phyloP scores from a whole-genome alignment of 1,284 basidiomycete genomes.

The Earliella scabrosa region DNA sequence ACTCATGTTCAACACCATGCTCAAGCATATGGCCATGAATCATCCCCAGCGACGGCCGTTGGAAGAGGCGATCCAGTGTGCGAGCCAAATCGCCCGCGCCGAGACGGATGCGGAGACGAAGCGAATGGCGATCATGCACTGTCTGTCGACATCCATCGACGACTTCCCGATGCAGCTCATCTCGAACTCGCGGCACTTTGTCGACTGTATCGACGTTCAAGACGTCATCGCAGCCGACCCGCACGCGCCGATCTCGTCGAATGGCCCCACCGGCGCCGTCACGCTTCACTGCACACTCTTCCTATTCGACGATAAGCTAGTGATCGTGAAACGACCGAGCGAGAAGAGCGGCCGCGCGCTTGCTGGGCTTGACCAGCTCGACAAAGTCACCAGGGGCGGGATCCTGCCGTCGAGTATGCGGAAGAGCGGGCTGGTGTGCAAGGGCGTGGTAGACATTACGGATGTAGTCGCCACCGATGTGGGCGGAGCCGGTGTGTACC shows the following conservation, averaged over 20 bases:
- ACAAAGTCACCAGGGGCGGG: slow-evolving; percentile 71
- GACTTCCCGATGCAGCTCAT: slow-evolving; percentile 89
- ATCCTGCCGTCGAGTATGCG: slow-evolving; percentile 63
- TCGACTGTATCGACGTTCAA: slow-evolving; percentile 95
- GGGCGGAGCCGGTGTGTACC: slow-evolving; percentile 71
- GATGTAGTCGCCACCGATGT: slow-evolving; percentile 87
- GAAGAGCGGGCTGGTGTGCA: slow-evolving; percentile 84
- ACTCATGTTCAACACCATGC: slow-evolving; percentile 89
- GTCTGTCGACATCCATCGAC: slow-evolving; percentile 85
- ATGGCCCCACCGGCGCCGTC: slow-evolving; percentile 19
- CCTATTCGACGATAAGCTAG: slow-evolving; percentile 93
- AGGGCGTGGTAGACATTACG: slow-evolving; percentile 85
- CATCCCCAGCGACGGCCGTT: slow-evolving; percentile 85
- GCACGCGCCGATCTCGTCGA: slow-evolving; percentile 43
- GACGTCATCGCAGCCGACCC: slow-evolving; percentile 62
- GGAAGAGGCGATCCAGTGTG: slow-evolving; percentile 85
- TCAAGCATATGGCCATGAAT: slow-evolving; percentile 80
- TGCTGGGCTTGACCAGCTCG: slow-evolving; percentile 85
- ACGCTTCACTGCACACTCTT: slow-evolving; percentile 87
- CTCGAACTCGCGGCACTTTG: slow-evolving; percentile 85
- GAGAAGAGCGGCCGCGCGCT: slow-evolving; percentile 76
- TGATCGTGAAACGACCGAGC: slow-evolving; percentile 88
- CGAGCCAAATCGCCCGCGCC: slow-evolving; percentile 90
- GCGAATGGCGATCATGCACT: slow-evolving; percentile 88
- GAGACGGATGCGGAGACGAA: slow-evolving; percentile 93